Evolutionary conservation across 1,284 basidiomycete species (phyloP).

Genomic region (Ceratobasidium sp.): DNA sequence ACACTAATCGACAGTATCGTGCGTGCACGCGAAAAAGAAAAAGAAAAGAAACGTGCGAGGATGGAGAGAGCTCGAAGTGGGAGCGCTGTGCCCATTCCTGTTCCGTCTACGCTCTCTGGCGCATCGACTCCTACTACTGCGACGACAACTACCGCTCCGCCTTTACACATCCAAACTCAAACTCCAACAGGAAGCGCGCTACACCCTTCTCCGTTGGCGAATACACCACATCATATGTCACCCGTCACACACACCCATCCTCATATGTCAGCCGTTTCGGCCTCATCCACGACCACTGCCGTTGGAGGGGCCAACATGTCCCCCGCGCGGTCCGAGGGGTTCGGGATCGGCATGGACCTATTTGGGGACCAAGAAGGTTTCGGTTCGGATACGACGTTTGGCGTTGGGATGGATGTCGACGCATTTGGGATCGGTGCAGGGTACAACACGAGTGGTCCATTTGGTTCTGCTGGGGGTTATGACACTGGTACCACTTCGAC

Average conservation of each 20-base stretch:
- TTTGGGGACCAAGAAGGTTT: conserved; percentile 33
- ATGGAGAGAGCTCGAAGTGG: conserved; percentile 40
- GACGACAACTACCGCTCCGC: background rate
- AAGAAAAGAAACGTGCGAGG: conserved; percentile 43
- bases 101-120: conserved; percentile 1
- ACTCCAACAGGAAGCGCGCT: conserved; percentile 17
- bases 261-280: background rate
- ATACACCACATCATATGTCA: conserved; percentile 15
- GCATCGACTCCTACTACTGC: conserved; percentile 31
- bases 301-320: background rate
- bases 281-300: no score
- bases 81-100: conserved; percentile 30
- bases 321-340: background rate
- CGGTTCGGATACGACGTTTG: conserved; percentile 1
- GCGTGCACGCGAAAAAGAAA: conserved; percentile 38
- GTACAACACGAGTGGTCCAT: background rate
- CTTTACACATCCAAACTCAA: conserved; percentile 26
- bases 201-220: conserved; percentile 25
- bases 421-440: background rate
- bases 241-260: background rate
- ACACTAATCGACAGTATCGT: conserved; percentile 35
- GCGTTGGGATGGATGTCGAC: conserved; percentile 1
- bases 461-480: background rate
- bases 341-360: conserved; percentile 36
- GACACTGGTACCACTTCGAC: conserved; percentile 7